These are phyloP conservation scores for Crucibulum cyathiforme DNA, from an alignment of 1,284 basidiomycete genomes.

Conservation along the genomic window DNA sequence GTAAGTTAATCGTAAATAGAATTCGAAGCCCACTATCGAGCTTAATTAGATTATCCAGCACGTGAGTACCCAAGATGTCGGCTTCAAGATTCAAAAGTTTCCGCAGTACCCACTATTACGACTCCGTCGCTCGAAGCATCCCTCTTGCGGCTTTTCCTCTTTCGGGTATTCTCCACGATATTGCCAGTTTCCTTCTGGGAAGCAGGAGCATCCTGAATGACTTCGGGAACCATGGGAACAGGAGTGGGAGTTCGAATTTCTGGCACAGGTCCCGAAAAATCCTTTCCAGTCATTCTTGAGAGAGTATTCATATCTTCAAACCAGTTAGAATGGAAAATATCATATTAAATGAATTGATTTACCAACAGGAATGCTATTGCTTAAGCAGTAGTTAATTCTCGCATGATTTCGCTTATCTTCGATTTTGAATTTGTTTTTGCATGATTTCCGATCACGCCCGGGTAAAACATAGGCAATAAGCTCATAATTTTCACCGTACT, in stretches of 20 bases:
- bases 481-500: constrained; percentile 93
- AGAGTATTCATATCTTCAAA: constrained; percentile 68
- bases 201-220: constrained; percentile 10
- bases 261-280: constrained; percentile 80
- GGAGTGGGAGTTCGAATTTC: constrained; percentile 64
- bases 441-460: constrained; percentile 84
- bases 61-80: neutral
- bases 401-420: constrained; percentile 82
- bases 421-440: constrained; percentile 89
- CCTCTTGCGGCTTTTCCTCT: constrained; percentile 1
- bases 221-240: constrained; percentile 25
- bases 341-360: constrained; percentile 22
- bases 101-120: neutral
- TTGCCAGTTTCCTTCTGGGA: constrained; percentile 16
- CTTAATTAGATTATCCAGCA: neutral
- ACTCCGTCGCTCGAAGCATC: neutral
- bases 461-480: constrained; percentile 87
- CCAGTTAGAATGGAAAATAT: constrained; percentile 5
- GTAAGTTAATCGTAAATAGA: too few relatives aligned
- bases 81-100: neutral
- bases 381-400: constrained; percentile 70
- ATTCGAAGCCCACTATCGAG: too few relatives aligned
- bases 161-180: constrained; percentile 1
- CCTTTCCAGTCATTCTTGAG: constrained; percentile 78
- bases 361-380: constrained; percentile 76